Evolutionary conservation across 2,329 filamentous ascomycete species (phyloP).

Genomic region (Pestalotiopsis sp.): DNA sequence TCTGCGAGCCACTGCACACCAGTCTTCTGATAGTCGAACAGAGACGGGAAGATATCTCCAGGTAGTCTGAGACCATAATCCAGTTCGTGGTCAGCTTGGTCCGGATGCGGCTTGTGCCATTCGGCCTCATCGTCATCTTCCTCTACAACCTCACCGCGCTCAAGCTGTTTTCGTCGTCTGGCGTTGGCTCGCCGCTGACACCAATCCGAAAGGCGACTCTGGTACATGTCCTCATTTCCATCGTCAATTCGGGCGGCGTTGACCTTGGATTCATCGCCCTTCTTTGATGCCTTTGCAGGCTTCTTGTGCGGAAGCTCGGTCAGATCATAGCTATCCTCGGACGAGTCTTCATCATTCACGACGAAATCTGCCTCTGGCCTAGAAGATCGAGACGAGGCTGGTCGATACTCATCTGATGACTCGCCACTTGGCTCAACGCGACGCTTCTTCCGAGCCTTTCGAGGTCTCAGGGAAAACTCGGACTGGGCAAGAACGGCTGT

Average conservation of each 20-base stretch:
- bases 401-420: conserved; percentile 51
- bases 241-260: conserved; percentile 74
- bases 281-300: conserved; percentile 41
- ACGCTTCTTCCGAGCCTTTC: conserved; percentile 63
- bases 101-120: conserved; percentile 87
- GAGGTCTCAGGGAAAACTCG: conserved; percentile 62
- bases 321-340: conserved; percentile 42
- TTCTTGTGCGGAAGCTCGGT: conserved; percentile 43
- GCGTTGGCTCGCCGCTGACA: conserved; percentile 64
- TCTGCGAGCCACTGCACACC: conserved; percentile 97
- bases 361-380: conserved; percentile 32
- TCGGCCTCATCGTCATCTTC: conserved; percentile 55
- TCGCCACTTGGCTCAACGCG: conserved; percentile 38
- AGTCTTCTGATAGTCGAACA: conserved; percentile 97
- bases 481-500: conserved; percentile 39
- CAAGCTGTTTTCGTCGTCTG: conserved; percentile 43
- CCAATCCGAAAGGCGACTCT: conserved; percentile 77
- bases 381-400: conserved; percentile 29
- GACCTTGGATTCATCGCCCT: conserved; percentile 43
- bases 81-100: conserved; percentile 74
- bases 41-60: conserved; percentile 87
- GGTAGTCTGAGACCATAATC: conserved; percentile 80
- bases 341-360: conserved; percentile 33
- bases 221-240: conserved; percentile 83
- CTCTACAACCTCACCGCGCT: conserved; percentile 41